Percentiles rank a stretch among this genome's conserved stretches.
Conservation (phyloP, 345 rosid genomes). For the Barbarea vulgaris region DNA sequence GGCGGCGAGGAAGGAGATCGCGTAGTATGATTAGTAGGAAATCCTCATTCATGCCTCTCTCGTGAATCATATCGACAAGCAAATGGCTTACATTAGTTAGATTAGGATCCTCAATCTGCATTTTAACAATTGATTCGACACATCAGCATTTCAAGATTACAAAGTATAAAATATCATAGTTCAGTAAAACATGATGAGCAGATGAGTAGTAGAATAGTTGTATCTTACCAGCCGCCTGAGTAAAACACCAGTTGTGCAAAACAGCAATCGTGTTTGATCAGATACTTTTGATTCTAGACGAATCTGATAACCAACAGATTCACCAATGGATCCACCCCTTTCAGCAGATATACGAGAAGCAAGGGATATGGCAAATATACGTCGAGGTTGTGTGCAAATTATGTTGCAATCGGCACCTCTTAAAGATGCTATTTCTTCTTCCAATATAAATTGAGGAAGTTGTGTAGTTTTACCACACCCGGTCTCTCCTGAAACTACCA, state of each 20-base stretch:
- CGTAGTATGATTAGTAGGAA: constrained; percentile 82
- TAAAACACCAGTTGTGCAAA: constrained; percentile 95
- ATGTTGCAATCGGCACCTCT: constrained; percentile 88
- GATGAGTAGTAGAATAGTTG: constrained; percentile 6
- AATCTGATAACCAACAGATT: constrained; percentile 94
- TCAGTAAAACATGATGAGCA: constrained; percentile 20
- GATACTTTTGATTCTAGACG: constrained; percentile 84
- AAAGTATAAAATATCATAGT: constrained; percentile 6
- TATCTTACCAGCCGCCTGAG: constrained; percentile 76
- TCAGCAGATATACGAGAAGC: constrained; percentile 92
- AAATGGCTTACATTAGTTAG: constrained; percentile 83
- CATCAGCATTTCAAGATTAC: background rate
- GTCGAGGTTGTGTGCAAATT: constrained; percentile 95
- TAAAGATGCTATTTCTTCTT: constrained; percentile 75
- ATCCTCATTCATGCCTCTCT: constrained; percentile 98
- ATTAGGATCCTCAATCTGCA: constrained; percentile 84
- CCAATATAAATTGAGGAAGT: constrained; percentile 91
- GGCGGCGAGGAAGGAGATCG: constrained; percentile 92
- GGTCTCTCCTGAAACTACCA: constrained; percentile 95
- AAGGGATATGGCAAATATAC: constrained; percentile 93
- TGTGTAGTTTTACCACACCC: constrained; percentile 99
- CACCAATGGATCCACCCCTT: constrained; percentile 89
- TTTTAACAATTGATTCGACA: constrained; percentile 37
- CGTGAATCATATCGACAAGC: constrained; percentile 96
- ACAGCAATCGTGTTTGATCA: constrained; percentile 76